Evolutionary conservation across 2,329 filamentous ascomycete genomes (phyloP).

Genomic region (Ceratocystis huliohia): DNA sequence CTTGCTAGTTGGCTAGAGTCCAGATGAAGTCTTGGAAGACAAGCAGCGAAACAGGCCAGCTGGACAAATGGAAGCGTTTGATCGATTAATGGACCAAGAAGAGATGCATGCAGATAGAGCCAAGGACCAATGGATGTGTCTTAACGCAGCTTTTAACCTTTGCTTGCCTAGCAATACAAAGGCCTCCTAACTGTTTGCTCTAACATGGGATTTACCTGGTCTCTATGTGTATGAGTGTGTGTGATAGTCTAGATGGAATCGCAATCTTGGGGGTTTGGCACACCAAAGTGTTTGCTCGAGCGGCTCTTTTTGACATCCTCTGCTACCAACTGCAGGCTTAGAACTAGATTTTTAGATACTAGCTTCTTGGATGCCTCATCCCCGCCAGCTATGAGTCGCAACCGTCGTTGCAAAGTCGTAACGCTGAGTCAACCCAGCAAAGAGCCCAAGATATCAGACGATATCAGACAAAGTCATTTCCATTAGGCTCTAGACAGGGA

Average conservation of each 20-base stretch:
- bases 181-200: neutral
- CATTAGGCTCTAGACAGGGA: neutral
- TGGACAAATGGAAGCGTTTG: neutral
- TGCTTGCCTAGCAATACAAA: neutral
- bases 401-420: neutral
- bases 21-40: neutral
- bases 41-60: neutral
- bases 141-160: neutral
- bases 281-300: neutral
- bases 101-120: neutral
- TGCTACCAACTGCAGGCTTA: neutral
- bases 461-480: neutral
- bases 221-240: neutral
- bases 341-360: neutral
- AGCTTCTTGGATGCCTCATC: neutral
- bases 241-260: neutral
- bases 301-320: neutral
- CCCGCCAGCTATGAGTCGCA: neutral
- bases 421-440: neutral
- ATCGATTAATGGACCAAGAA: neutral
- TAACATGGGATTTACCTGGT: neutral
- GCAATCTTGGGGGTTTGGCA: neutral
- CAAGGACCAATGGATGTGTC: neutral
- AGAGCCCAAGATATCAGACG: neutral
- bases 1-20: neutral